A percentile compares a stretch with the other conserved stretches of the same genome.
Conservation (phyloP, 176 grass and related monocot genomes). For the Zoysia pacifica region DNA sequence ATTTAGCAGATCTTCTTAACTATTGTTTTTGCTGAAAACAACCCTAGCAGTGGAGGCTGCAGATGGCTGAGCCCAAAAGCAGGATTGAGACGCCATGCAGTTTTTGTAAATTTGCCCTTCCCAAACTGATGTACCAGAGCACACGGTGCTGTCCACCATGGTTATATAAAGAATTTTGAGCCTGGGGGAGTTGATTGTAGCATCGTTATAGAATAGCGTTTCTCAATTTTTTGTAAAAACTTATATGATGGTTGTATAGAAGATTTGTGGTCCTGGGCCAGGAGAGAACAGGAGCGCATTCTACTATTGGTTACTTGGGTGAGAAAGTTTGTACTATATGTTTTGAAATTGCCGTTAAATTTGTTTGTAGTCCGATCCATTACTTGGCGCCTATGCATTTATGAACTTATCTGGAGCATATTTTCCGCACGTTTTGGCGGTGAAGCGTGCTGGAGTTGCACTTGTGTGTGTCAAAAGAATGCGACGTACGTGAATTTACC, state of each 20-base stretch:
- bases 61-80: slow-evolving; percentile 3
- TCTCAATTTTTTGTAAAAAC: slow-evolving; percentile 34
- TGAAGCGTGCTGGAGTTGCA: background rate
- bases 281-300: background rate
- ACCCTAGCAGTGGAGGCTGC: slow-evolving; percentile 33
- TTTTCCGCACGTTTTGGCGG: background rate
- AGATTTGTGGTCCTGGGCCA: slow-evolving; percentile 6
- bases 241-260: slow-evolving; percentile 57
- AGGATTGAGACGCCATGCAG: slow-evolving; percentile 28
- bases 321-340: slow-evolving; percentile 34
- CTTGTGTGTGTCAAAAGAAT: no score
- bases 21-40: slow-evolving; percentile 22
- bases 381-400: background rate
- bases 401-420: background rate
- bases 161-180: slow-evolving; percentile 43
- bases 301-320: slow-evolving; percentile 22
- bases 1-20: slow-evolving; percentile 29
- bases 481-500: no score
- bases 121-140: slow-evolving; percentile 27
- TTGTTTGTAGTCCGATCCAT: background rate
- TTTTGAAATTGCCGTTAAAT: background rate
- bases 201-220: slow-evolving; percentile 47
- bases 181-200: slow-evolving; percentile 40
- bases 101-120: slow-evolving; percentile 39
- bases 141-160: background rate